Evolutionary conservation across 805 yeast species (phyloP).

Genomic region (Starmerella lactis-condensi): DNA sequence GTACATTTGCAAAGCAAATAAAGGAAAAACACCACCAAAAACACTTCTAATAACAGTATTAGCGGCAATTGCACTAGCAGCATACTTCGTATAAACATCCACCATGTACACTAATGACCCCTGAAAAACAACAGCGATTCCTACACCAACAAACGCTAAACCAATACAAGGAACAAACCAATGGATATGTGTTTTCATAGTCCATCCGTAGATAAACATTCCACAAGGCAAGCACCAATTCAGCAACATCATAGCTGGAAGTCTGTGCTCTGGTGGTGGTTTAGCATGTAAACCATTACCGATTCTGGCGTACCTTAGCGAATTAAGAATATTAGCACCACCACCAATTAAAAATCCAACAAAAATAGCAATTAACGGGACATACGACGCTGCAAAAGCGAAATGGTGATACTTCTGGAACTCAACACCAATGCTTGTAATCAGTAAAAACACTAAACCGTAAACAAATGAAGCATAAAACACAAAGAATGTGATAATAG

Average conservation of each 20-base stretch:
- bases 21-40: slow-evolving; percentile 43
- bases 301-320: slow-evolving; percentile 23
- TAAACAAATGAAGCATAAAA: slow-evolving; percentile 28
- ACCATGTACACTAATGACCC: slow-evolving; percentile 43
- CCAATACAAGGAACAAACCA: slow-evolving; percentile 43
- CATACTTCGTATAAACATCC: slow-evolving; percentile 38
- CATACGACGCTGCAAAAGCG: slow-evolving; percentile 20
- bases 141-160: slow-evolving; percentile 33
- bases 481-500: slow-evolving; percentile 26
- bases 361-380: slow-evolving; percentile 22
- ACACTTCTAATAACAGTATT: slow-evolving; percentile 39
- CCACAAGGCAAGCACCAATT: slow-evolving; percentile 55
- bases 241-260: slow-evolving; percentile 58
- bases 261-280: slow-evolving; percentile 60
- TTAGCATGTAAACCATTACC: slow-evolving; percentile 23
- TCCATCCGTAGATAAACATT: slow-evolving; percentile 74
- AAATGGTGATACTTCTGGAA: slow-evolving; percentile 21
- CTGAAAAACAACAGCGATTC: slow-evolving; percentile 38
- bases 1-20: slow-evolving; percentile 46
- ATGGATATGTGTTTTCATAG: slow-evolving; percentile 46
- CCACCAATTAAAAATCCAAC: slow-evolving; percentile 21
- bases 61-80: slow-evolving; percentile 48
- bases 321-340: slow-evolving; percentile 21
- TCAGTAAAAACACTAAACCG: slow-evolving; percentile 28
- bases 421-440: slow-evolving; percentile 26